phyloP scores from a whole-genome alignment of 1,284 basidiomycete genomes.

The Rhodotorula sp. region DNA sequence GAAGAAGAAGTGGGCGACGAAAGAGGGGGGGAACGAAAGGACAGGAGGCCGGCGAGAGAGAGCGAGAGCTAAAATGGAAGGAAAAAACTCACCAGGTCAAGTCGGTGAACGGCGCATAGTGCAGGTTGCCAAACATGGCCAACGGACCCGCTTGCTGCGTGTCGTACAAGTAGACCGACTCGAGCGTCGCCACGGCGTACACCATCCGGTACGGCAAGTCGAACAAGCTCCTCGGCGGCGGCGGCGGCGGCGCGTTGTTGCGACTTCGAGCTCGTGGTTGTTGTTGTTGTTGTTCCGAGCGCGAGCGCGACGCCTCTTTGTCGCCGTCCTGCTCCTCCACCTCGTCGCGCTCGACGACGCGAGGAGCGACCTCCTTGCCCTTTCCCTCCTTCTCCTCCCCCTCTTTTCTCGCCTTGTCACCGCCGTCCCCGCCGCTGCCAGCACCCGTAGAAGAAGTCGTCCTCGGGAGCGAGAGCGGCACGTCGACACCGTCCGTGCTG shows the following conservation, averaged over 20 bases:
- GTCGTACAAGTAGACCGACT: constrained; percentile 92
- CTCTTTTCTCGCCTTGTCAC: no score
- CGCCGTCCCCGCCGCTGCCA: no score
- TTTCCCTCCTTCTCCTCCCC: constrained; percentile 49
- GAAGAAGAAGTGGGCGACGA: background rate
- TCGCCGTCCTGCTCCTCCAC: background rate
- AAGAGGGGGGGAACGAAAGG: no score
- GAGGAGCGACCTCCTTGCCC: background rate
- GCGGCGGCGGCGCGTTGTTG: no score
- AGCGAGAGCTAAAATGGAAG: background rate
- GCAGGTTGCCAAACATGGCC: constrained; percentile 88
- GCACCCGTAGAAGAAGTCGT: background rate
- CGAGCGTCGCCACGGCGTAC: constrained; percentile 95
- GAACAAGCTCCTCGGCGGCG: constrained; percentile 65
- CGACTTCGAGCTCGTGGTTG: no score
- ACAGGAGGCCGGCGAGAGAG: background rate
- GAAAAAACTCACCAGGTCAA: constrained; percentile 74
- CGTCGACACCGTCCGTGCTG: constrained; percentile 7
- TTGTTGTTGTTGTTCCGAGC: background rate
- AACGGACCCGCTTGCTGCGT: constrained; percentile 93
- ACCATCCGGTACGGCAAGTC: constrained; percentile 90
- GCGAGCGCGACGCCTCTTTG: background rate
- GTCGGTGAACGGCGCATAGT: constrained; percentile 98
- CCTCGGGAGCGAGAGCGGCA: background rate
- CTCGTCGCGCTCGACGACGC: background rate